Percentiles rank a stretch among this genome's conserved stretches.
Evolutionary conservation across 1,284 basidiomycete genomes (phyloP).

Genomic region (Apiotrichum laibachii): DNA sequence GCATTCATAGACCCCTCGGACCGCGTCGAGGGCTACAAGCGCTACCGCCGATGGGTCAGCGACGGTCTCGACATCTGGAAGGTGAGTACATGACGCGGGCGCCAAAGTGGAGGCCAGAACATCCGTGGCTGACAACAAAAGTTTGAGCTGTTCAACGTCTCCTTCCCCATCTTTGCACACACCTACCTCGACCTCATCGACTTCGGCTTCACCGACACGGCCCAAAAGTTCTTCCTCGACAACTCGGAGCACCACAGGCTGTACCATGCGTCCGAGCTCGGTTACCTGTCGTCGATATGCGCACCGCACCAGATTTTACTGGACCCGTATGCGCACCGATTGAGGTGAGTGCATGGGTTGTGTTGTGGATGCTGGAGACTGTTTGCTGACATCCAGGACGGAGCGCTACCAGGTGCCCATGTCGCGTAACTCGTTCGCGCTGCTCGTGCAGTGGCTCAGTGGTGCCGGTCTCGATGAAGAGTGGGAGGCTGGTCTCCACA

Average conservation of each 20-base stretch:
- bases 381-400: slow-evolving; percentile 45
- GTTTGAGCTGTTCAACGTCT: slow-evolving; percentile 87
- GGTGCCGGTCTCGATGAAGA: slow-evolving; percentile 76
- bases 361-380: background rate
- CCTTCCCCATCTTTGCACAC: slow-evolving; percentile 95
- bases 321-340: slow-evolving; percentile 78
- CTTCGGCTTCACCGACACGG: slow-evolving; percentile 86
- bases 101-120: slow-evolving; percentile 6
- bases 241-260: slow-evolving; percentile 70
- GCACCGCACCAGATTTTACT: slow-evolving; percentile 81
- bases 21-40: slow-evolving; percentile 65
- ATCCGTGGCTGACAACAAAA: slow-evolving; percentile 42
- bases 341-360: slow-evolving; percentile 54
- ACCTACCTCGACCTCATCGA: slow-evolving; percentile 94
- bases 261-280: slow-evolving; percentile 68
- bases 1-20: slow-evolving; percentile 75
- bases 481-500: slow-evolving; percentile 72
- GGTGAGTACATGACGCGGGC: slow-evolving; percentile 55
- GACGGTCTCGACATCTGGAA: slow-evolving; percentile 81
- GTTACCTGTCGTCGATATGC: slow-evolving; percentile 76
- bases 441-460: slow-evolving; percentile 93
- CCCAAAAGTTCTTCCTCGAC: slow-evolving; percentile 69
- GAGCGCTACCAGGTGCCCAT: slow-evolving; percentile 90
- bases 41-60: slow-evolving; percentile 66
- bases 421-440: slow-evolving; percentile 85